Evolutionary conservation across 768 basidiomycete species (phyloP).

Genomic region (Leccinum broughii): DNA sequence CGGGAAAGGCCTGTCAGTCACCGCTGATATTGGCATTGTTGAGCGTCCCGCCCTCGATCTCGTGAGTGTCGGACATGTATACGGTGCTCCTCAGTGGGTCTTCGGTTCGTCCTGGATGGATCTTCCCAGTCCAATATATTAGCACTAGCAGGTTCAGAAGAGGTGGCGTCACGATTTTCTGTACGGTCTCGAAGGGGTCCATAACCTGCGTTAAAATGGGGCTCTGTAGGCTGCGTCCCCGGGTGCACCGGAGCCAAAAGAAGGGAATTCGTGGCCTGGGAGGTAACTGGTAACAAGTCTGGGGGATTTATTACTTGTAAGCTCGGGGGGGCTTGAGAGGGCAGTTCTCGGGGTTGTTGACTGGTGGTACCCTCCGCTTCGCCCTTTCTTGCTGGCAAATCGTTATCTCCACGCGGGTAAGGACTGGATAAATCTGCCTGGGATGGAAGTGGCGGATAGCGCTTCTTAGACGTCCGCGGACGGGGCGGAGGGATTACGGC

Average conservation of each 20-base stretch:
- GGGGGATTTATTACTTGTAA: slow-evolving; percentile 15
- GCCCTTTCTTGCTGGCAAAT: background rate
- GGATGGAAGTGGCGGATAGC: background rate
- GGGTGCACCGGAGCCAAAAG: slow-evolving; percentile 10
- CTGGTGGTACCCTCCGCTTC: background rate
- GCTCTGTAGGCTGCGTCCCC: slow-evolving; percentile 8
- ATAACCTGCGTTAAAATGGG: background rate
- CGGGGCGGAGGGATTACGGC: slow-evolving; percentile 28
- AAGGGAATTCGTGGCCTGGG: slow-evolving; percentile 12
- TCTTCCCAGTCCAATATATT: slow-evolving; percentile 11
- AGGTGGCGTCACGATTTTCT: slow-evolving; percentile 2
- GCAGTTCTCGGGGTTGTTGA: slow-evolving; percentile 1
- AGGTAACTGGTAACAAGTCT: slow-evolving; percentile 1
- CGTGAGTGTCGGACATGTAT: slow-evolving; percentile 88
- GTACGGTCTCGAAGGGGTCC: background rate
- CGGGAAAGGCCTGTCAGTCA: slow-evolving; percentile 89
- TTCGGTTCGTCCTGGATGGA: slow-evolving; percentile 9
- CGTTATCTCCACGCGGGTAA: background rate
- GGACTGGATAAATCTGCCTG: slow-evolving; percentile 1
- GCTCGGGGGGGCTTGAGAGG: background rate
- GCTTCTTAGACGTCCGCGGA: slow-evolving; percentile 18
- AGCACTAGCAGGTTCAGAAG: slow-evolving; percentile 12
- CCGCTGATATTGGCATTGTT: slow-evolving; percentile 83
- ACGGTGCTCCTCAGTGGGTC: slow-evolving; percentile 13
- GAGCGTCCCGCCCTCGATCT: slow-evolving; percentile 86